phyloP scores from a whole-genome alignment of 805 yeast genomes.

The Hanseniaspora hatyaiensis region DNA sequence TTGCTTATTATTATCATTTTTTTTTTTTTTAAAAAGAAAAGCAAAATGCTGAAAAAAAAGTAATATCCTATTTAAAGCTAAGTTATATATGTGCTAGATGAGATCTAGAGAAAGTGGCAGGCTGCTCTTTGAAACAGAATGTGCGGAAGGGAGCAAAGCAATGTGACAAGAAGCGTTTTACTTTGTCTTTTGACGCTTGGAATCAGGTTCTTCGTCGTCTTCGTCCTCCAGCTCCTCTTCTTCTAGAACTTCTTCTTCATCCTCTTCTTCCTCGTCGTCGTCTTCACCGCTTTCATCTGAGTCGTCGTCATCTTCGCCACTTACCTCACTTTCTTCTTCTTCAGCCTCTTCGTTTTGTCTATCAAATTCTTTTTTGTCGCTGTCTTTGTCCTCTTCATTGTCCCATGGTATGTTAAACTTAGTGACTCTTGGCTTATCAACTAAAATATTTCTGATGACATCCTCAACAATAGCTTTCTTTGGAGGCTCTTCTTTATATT shows the following conservation, averaged over 20 bases:
- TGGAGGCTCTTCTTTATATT: slow-evolving; percentile 86
- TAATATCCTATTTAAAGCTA: too few species aligned
- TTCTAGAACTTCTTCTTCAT: slow-evolving; percentile 33
- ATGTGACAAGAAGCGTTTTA: too few species aligned
- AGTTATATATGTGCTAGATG: too few species aligned
- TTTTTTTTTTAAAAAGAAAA: neutral
- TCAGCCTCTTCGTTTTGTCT: slow-evolving; percentile 56
- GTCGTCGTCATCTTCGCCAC: slow-evolving; percentile 36
- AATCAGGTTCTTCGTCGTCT: slow-evolving; percentile 20
- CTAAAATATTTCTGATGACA: slow-evolving; percentile 85
- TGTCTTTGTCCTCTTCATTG: slow-evolving; percentile 62
- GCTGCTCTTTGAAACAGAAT: too few species aligned
- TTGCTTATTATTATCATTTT: neutral
- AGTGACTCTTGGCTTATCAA: slow-evolving; percentile 96
- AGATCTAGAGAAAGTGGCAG: too few species aligned
- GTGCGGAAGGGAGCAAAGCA: too few species aligned
- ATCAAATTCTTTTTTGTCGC: slow-evolving; percentile 49
- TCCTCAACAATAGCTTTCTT: slow-evolving; percentile 85
- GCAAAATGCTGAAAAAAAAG: neutral
- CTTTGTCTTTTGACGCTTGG: slow-evolving; percentile 23
- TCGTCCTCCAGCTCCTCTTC: slow-evolving; percentile 30
- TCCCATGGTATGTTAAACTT: slow-evolving; percentile 97
- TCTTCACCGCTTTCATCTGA: slow-evolving; percentile 36
- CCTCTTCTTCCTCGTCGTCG: slow-evolving; percentile 33
- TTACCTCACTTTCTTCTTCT: slow-evolving; percentile 44